Percentiles rank a stretch among this genome's conserved stretches.
These are phyloP conservation scores for Phytophthora niederhauseri DNA, from an alignment of 352 stramenopile genomes.

Conservation along the genomic window DNA sequence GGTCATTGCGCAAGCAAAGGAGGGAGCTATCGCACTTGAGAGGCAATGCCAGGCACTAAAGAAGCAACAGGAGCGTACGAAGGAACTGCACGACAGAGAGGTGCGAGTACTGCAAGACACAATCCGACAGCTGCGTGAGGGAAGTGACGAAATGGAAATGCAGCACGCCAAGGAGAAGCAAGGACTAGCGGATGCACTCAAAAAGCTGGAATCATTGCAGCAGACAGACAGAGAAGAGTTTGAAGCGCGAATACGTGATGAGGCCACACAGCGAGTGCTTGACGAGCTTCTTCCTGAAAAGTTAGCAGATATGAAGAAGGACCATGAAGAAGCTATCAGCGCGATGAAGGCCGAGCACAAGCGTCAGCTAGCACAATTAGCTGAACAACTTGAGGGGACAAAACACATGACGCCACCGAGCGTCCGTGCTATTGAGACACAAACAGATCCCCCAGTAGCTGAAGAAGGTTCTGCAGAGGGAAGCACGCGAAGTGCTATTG, in stretches of 20 bases:
- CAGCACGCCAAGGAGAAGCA: conserved; percentile 20
- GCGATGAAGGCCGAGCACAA: conserved; percentile 32
- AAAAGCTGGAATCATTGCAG: conserved; percentile 12
- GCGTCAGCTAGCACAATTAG: conserved; percentile 29
- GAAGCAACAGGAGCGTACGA: conserved; percentile 31
- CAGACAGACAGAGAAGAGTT: conserved; percentile 13
- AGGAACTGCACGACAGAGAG: conserved; percentile 36
- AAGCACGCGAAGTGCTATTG: not conserved
- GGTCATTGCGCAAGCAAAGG: conserved; percentile 30
- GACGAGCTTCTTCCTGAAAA: conserved; percentile 17
- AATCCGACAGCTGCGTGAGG: conserved; percentile 24
- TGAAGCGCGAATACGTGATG: conserved; percentile 16
- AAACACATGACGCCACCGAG: conserved; percentile 3
- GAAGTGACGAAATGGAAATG: conserved; percentile 14
- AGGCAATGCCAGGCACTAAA: conserved; percentile 30
- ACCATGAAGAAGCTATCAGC: conserved; percentile 25
- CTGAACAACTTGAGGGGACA: conserved; percentile 20
- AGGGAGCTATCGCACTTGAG: conserved; percentile 26
- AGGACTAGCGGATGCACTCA: conserved; percentile 8
- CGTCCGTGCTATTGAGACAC: conserved; percentile 15
- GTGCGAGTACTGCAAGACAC: conserved; percentile 27
- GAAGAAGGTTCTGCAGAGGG: conserved; percentile 8
- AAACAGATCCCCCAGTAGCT: conserved; percentile 23
- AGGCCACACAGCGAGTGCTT: conserved; percentile 18
- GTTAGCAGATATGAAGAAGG: conserved; percentile 14